phyloP scores from a whole-genome alignment of 257 asterid genomes.

The Petrea volubilis region DNA sequence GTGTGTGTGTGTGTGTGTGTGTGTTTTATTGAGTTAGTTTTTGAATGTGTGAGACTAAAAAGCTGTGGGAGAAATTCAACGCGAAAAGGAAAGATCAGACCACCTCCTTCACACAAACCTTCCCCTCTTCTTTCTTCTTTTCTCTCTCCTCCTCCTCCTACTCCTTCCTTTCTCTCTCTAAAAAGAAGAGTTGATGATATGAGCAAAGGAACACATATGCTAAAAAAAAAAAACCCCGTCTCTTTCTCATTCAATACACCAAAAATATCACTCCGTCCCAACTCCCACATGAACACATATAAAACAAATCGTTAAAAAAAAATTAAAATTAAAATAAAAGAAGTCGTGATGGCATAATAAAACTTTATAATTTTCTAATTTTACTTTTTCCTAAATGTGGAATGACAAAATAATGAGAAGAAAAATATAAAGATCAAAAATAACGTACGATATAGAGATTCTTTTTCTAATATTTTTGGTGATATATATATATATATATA shows the following conservation, averaged over 20 bases:
- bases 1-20: too few species aligned
- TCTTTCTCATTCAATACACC: conserved; percentile 45
- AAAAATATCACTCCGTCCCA: conserved; percentile 18
- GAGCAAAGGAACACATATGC: conserved; percentile 25
- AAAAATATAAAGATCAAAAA: background rate
- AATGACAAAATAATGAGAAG: conserved; percentile 25
- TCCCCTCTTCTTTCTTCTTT: conserved; percentile 5
- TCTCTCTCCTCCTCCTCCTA: conserved; percentile 27
- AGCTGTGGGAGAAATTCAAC: conserved; percentile 43
- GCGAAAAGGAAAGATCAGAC: conserved; percentile 59
- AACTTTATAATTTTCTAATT: conserved; percentile 6
- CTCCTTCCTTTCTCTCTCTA: conserved; percentile 34
- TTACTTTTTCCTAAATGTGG: conserved; percentile 18
- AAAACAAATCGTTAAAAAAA: background rate
- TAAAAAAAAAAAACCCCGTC: conserved; percentile 39
- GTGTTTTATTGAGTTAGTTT: background rate
- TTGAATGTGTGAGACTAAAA: conserved; percentile 29
- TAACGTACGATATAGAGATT: conserved; percentile 13
- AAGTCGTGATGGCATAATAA: conserved; percentile 30
- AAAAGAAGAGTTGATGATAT: conserved; percentile 28
- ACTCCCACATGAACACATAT: conserved; percentile 27
- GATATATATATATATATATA: background rate
- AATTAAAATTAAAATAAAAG: background rate
- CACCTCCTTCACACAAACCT: conserved; percentile 47
- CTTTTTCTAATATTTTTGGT: background rate